A percentile compares a stretch with the other conserved stretches of the same genome.
Evolutionary conservation across 352 stramenopile genomes (phyloP).

Genomic region (Aphanomyces invadans): DNA sequence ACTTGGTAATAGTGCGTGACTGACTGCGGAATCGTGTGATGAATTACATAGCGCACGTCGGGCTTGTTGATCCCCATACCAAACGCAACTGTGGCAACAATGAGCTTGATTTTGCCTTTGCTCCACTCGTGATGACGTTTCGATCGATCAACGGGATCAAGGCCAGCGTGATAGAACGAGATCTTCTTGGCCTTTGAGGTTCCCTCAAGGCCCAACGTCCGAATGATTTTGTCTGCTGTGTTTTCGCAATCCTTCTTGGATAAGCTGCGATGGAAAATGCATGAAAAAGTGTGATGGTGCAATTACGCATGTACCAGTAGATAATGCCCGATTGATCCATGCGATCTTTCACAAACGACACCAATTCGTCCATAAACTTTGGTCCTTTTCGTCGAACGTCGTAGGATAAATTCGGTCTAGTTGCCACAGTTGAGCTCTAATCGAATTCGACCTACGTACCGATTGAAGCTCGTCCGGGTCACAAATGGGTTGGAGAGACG

Average conservation of each 20-base stretch:
- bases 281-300: background rate
- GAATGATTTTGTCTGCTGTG: constrained; percentile 71
- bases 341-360: constrained; percentile 63
- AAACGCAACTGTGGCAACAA: constrained; percentile 82
- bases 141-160: constrained; percentile 68
- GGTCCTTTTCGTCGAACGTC: constrained; percentile 70
- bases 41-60: constrained; percentile 84
- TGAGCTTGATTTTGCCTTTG: constrained; percentile 85
- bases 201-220: constrained; percentile 62
- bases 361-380: constrained; percentile 77
- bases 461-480: constrained; percentile 80
- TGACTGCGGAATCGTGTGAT: constrained; percentile 81
- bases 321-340: constrained; percentile 86
- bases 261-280: constrained; percentile 35
- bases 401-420: constrained; percentile 76
- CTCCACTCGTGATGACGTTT: constrained; percentile 80
- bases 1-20: constrained; percentile 88
- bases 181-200: constrained; percentile 62
- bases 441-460: constrained; percentile 30
- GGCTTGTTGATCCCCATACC: constrained; percentile 88
- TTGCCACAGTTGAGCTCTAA: background rate
- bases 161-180: constrained; percentile 74
- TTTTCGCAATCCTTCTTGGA: constrained; percentile 86
- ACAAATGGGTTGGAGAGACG: constrained; percentile 65
- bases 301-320: constrained; percentile 55